Base-by-base conservation (phyloP, 2,329 filamentous ascomycete species). In the Ceratocystis albifundus region DNA sequence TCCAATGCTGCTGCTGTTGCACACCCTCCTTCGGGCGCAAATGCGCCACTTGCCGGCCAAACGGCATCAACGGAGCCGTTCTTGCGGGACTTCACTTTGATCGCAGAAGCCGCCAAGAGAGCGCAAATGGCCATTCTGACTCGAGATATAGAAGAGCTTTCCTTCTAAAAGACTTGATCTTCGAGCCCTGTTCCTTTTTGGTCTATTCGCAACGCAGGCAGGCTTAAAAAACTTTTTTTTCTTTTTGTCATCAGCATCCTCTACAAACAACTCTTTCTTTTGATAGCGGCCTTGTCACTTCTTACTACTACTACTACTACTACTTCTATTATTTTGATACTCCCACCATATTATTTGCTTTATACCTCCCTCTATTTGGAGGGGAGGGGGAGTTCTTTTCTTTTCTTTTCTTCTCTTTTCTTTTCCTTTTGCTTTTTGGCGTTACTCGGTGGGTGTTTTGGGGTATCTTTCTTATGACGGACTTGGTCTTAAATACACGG, bases 41-140 rank as follows among this genome's bases (percentile, higher is more conserved):
- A 55, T 4, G 70, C 65, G 61, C 48, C 69, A 70, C 53, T 69
- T 70, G 61, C 72, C 70, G 55, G 53, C n/a, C 62, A 22, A 53
- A 62, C 46, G 25, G 50, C 59, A 5, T 69, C 69, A n/a, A 80
- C 81, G 64, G 82, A 84, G 65, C 70, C 76, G 32, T 91, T 91
- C 73, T 81, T 96, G 68, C 85, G 87, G 71, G 88, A 96, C 75
- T 89, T 93, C 72, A 93, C 84, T 67, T 83, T 96, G 36, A 83
- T 96, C 53, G 92, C 92, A 45, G 93, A 97, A 79, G 93, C 93
- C 1, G 93, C 91, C 55, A 96, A 96, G 77, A 82, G 92, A 53
- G 93, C 93, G 8, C 90, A 96, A 76, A 89, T 96, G 80, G 90
- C 90, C 53, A 86, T 91, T 72, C 79, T 96, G 74, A 88, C 92